Evolutionary conservation across 495 filamentous ascomycete species (phyloP).

Genomic region (Lophiotrema nucula): DNA sequence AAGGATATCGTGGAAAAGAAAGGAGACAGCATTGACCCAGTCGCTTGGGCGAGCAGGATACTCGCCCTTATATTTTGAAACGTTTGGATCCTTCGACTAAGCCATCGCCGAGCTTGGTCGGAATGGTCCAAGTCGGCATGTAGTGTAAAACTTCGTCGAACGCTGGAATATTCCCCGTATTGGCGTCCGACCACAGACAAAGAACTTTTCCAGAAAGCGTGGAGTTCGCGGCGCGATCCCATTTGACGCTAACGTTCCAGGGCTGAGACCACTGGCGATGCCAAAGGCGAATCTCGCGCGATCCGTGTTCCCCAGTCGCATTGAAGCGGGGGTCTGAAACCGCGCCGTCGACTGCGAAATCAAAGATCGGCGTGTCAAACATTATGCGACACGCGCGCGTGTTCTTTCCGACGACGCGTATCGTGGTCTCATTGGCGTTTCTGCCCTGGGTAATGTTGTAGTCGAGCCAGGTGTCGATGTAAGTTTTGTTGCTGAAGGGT

Average conservation of each 20-base stretch:
- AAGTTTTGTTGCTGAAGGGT: constrained; percentile 24
- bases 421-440: constrained; percentile 45
- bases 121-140: constrained; percentile 73
- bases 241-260: constrained; percentile 76
- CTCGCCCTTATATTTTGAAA: constrained; percentile 53
- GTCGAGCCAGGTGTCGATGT: constrained; percentile 53
- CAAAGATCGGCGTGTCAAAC: constrained; percentile 61
- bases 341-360: constrained; percentile 59
- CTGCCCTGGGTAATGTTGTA: constrained; percentile 55
- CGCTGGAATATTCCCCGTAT: constrained; percentile 75
- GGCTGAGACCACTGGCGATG: constrained; percentile 68
- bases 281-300: constrained; percentile 64
- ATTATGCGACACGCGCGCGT: constrained; percentile 68
- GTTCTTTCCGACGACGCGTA: constrained; percentile 63
- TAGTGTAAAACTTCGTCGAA: constrained; percentile 77
- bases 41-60: constrained; percentile 21
- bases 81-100: constrained; percentile 71
- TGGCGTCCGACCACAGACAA: constrained; percentile 89
- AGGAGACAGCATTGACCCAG: constrained; percentile 21
- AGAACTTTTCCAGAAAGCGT: constrained; percentile 66
- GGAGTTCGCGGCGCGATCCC: constrained; percentile 48
- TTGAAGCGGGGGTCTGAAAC: constrained; percentile 57
- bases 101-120: constrained; percentile 73
- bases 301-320: constrained; percentile 52
- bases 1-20: constrained; percentile 20